Evolutionary conservation across 257 asterid genomes (phyloP).

Genomic region (Nicotiana obtusifolia): DNA sequence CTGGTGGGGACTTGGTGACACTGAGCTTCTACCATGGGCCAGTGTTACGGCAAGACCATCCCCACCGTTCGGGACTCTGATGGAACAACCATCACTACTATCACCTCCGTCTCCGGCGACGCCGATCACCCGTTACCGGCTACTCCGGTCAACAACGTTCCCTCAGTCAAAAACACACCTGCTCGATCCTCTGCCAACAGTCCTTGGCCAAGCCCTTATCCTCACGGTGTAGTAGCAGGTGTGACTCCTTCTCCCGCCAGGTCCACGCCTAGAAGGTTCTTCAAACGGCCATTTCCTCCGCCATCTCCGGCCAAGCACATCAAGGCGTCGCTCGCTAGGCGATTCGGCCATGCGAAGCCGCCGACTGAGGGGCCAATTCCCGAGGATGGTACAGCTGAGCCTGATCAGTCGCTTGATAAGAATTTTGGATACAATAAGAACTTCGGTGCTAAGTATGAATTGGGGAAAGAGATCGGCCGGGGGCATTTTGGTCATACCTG

Average conservation of each 20-base stretch:
- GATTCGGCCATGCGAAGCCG: constrained; percentile 64
- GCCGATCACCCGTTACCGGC: constrained; percentile 30
- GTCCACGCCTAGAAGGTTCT: constrained; percentile 85
- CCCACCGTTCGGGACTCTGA: constrained; percentile 54
- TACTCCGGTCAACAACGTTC: constrained; percentile 29
- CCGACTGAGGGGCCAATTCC: constrained; percentile 74
- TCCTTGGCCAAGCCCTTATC: constrained; percentile 88
- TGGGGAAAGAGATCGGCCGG: constrained; percentile 91
- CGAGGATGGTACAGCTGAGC: constrained; percentile 48
- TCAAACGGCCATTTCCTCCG: constrained; percentile 82
- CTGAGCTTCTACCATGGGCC: constrained; percentile 46
- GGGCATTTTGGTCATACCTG: constrained; percentile 99
- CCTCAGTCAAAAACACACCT: constrained; percentile 59
- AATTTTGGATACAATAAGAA: constrained; percentile 77
- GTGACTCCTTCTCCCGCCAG: constrained; percentile 82
- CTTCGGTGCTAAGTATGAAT: constrained; percentile 85
- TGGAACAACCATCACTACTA: constrained; percentile 15
- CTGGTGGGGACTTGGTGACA: constrained; percentile 30
- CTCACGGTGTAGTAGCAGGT: constrained; percentile 42
- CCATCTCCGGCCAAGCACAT: constrained; percentile 98
- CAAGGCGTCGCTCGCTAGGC: constrained; percentile 70
- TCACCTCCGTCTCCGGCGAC: constrained; percentile 15
- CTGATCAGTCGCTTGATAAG: constrained; percentile 51
- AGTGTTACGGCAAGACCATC: constrained; percentile 88
- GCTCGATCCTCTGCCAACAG: constrained; percentile 69